Percentiles rank a stretch among this genome's conserved stretches.
Conservation (phyloP, 441 rosid species). For the Sinapis alba region DNA sequence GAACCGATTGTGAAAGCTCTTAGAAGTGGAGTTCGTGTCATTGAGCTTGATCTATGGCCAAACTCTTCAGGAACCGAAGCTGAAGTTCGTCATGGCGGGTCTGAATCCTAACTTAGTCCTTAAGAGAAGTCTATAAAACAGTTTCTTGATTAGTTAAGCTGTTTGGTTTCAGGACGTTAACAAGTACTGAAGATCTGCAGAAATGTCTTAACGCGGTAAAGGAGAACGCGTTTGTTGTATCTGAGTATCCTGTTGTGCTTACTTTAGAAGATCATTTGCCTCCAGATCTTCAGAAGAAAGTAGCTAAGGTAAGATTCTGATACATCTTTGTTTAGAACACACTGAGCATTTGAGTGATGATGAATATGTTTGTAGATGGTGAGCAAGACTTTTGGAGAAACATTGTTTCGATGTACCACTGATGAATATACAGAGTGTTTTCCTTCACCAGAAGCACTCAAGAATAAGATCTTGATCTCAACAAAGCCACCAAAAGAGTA, state of each 20-base stretch:
- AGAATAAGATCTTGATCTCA: slow-evolving; percentile 65
- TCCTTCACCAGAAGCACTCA: slow-evolving; percentile 74
- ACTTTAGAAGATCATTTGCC: slow-evolving; percentile 85
- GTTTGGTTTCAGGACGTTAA: slow-evolving; percentile 52
- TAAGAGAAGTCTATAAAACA: neutral
- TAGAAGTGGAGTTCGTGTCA: slow-evolving; percentile 64
- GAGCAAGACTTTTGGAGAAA: slow-evolving; percentile 48
- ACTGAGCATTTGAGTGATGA: slow-evolving; percentile 4
- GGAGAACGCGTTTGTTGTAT: slow-evolving; percentile 64
- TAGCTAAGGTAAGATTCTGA: slow-evolving; percentile 57
- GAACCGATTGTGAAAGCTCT: slow-evolving; percentile 66
- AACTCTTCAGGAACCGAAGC: slow-evolving; percentile 47
- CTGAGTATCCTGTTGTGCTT: slow-evolving; percentile 80
- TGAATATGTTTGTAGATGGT: slow-evolving; percentile 55
- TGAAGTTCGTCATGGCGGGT: slow-evolving; percentile 85
- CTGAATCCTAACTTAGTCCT: neutral
- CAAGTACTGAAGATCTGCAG: slow-evolving; percentile 61
- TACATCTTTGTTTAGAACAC: neutral
- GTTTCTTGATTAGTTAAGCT: slow-evolving; percentile 1
- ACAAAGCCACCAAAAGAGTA: slow-evolving; percentile 86
- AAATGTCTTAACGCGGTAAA: slow-evolving; percentile 64
- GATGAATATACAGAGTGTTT: slow-evolving; percentile 45
- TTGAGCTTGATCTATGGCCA: slow-evolving; percentile 90
- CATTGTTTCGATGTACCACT: slow-evolving; percentile 44
- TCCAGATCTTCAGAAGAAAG: slow-evolving; percentile 61